Evolutionary conservation across 495 filamentous ascomycete species (phyloP).

Genomic region (Aspergillus homomorphus): DNA sequence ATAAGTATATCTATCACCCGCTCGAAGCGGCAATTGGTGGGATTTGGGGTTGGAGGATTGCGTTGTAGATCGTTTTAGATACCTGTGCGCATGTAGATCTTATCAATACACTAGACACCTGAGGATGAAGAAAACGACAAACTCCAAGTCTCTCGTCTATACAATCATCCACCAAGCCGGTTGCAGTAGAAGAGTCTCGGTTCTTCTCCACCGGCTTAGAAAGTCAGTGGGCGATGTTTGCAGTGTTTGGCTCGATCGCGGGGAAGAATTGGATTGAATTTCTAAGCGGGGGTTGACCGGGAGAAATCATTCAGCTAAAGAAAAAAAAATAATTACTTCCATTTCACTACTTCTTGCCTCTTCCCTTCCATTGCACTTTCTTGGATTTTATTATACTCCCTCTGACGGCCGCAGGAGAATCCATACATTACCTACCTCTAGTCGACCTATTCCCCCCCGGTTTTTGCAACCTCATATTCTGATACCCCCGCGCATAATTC

Average conservation of each 20-base stretch:
- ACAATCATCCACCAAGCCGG: no score
- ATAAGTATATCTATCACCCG: constrained; percentile 21
- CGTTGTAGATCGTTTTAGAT: constrained; percentile 10
- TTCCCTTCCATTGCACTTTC: background rate
- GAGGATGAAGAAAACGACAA: no score
- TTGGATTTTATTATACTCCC: background rate
- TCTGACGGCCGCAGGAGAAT: background rate
- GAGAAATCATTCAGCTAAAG: constrained; percentile 23
- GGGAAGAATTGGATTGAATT: constrained; percentile 42
- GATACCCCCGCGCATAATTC: constrained; percentile 8
- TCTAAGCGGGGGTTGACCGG: constrained; percentile 38
- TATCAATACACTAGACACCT: no score
- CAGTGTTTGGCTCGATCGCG: constrained; percentile 31
- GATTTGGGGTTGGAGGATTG: background rate
- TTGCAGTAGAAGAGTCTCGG: background rate
- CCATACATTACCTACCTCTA: background rate
- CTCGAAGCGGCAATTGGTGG: background rate
- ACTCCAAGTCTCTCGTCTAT: no score
- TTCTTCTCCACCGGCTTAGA: background rate
- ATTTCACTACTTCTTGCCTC: background rate
- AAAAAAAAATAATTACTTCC: constrained; percentile 11
- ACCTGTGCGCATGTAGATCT: no score
- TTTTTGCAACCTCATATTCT: background rate
- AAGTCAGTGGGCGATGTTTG: constrained; percentile 24
- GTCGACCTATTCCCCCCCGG: no score